Evolutionary conservation across 108 stramenopile species (phyloP).

Genomic region (Pseudonitzschia multiseries): DNA sequence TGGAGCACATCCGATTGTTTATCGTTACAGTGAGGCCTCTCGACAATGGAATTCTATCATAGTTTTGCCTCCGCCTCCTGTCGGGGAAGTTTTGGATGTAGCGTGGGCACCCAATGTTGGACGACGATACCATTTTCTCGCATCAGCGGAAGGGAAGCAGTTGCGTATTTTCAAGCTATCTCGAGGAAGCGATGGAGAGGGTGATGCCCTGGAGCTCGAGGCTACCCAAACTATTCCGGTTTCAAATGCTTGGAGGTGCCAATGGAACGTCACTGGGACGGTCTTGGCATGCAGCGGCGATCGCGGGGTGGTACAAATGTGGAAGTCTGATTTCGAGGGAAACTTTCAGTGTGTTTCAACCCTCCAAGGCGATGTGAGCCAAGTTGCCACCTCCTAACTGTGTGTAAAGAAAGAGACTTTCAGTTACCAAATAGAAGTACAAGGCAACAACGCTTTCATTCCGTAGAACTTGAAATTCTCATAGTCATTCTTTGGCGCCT

Average conservation of each 20-base stretch:
- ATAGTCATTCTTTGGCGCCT: too few relatives aligned
- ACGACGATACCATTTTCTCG: slow-evolving; percentile 88
- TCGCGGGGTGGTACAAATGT: slow-evolving; percentile 77
- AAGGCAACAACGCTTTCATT: too few relatives aligned
- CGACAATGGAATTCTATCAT: slow-evolving; percentile 67
- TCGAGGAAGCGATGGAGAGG: slow-evolving; percentile 17
- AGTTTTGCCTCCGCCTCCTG: slow-evolving; percentile 50
- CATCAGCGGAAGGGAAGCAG: slow-evolving; percentile 50
- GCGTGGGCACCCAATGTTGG: slow-evolving; percentile 96
- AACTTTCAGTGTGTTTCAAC: slow-evolving; percentile 75
- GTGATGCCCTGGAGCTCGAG: slow-evolving; percentile 54
- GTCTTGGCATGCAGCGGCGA: slow-evolving; percentile 85
- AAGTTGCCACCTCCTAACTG: slow-evolving; percentile 18
- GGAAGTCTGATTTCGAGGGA: slow-evolving; percentile 72
- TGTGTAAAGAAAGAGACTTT: not conserved
- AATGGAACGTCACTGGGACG: slow-evolving; percentile 87
- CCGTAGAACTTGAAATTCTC: too few relatives aligned
- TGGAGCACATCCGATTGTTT: slow-evolving; percentile 55
- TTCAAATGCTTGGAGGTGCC: slow-evolving; percentile 65
- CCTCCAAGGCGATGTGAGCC: slow-evolving; percentile 45
- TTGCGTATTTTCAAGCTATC: slow-evolving; percentile 46
- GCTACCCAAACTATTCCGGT: slow-evolving; percentile 54
- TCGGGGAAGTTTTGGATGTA: slow-evolving; percentile 77
- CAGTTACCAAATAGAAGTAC: not conserved
- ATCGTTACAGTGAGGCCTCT: slow-evolving; percentile 63